Conservation (phyloP, 2,329 filamentous ascomycete species). For the Metarhizium robertsii region DNA sequence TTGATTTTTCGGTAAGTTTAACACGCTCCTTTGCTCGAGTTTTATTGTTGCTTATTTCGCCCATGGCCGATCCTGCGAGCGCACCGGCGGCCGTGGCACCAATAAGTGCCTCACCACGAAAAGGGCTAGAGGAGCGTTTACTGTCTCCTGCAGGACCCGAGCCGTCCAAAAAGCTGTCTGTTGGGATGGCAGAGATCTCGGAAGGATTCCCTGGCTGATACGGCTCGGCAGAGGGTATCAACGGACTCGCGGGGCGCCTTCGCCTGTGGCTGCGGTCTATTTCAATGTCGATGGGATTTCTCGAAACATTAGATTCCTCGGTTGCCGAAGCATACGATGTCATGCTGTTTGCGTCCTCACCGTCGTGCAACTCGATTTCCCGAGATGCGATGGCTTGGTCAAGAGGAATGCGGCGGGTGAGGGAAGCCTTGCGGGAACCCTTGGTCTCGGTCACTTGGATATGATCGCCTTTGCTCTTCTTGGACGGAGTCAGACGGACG, state of each 20-base stretch:
- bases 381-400: slow-evolving; percentile 28
- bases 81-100: slow-evolving; percentile 25
- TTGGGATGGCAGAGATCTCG: slow-evolving; percentile 72
- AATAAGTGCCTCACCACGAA: slow-evolving; percentile 27
- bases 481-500: slow-evolving; percentile 71
- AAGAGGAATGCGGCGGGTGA: slow-evolving; percentile 44
- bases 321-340: slow-evolving; percentile 70
- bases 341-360: slow-evolving; percentile 56
- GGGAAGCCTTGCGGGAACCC: slow-evolving; percentile 59
- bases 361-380: slow-evolving; percentile 34
- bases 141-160: slow-evolving; percentile 34
- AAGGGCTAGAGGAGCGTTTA: slow-evolving; percentile 33
- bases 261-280: slow-evolving; percentile 55
- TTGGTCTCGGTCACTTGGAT: slow-evolving; percentile 81
- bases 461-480: slow-evolving; percentile 59
- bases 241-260: slow-evolving; percentile 59
- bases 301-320: slow-evolving; percentile 68
- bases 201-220: slow-evolving; percentile 62
- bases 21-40: slow-evolving; percentile 34
- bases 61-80: slow-evolving; percentile 28
- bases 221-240: slow-evolving; percentile 47
- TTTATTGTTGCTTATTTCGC: slow-evolving; percentile 35
- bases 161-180: slow-evolving; percentile 53
- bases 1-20: slow-evolving; percentile 30
- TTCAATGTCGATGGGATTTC: slow-evolving; percentile 81